phyloP scores from a whole-genome alignment of 2,329 filamentous ascomycete species.

The Fragosphaeria purpurea region DNA sequence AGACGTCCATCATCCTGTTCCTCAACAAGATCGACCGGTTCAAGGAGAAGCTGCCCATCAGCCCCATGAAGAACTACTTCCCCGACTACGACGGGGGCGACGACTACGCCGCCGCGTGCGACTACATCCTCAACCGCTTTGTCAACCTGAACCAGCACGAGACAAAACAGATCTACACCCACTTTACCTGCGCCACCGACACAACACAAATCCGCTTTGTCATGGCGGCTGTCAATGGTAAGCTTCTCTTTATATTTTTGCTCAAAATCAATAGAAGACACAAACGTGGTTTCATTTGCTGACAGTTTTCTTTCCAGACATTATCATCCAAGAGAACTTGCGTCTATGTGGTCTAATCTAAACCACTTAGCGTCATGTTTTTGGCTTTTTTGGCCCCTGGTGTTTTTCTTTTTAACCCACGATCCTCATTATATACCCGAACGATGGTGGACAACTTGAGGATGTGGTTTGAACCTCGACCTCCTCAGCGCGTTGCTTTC shows the following conservation, averaged over 20 bases:
- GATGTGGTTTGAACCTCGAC: neutral
- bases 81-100: conserved; percentile 89
- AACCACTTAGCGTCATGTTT: neutral
- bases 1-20: conserved; percentile 81
- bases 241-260: conserved; percentile 22
- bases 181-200: conserved; percentile 97
- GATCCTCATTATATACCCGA: conserved; percentile 10
- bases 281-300: too few relatives aligned
- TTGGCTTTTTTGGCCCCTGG: conserved; percentile 4
- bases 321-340: conserved; percentile 99
- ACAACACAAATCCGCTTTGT: conserved; percentile 99
- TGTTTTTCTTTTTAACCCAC: neutral
- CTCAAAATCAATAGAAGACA: too few relatives aligned
- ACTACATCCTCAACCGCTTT: conserved; percentile 98
- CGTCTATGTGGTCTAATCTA: conserved; percentile 33
- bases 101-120: conserved; percentile 90
- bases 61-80: conserved; percentile 83
- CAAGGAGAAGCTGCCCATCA: conserved; percentile 73
- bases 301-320: conserved; percentile 51
- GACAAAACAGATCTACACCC: conserved; percentile 99
- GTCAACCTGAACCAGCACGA: conserved; percentile 98
- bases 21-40: conserved; percentile 87
- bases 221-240: conserved; percentile 98
- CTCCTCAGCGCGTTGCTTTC: too few relatives aligned
- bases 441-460: conserved; percentile 6